Evolutionary conservation across 2,329 filamentous ascomycete species (phyloP).

Genomic region (Anthostomella pinea): DNA sequence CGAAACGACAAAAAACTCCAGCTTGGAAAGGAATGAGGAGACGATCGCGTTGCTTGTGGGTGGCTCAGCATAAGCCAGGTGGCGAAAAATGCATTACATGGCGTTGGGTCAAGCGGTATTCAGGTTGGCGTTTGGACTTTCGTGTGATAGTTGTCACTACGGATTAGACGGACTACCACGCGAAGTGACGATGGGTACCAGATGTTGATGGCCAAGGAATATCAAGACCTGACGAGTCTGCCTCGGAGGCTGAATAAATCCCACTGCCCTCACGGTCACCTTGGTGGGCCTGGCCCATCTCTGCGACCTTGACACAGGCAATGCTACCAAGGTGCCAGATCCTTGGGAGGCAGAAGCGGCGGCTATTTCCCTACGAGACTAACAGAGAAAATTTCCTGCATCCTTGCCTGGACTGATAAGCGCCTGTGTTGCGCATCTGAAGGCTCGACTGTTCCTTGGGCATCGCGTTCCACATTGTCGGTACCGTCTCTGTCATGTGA

Average conservation of each 20-base stretch:
- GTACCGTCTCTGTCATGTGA: not conserved
- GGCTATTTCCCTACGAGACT: too few relatives aligned
- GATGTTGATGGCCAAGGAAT: not conserved
- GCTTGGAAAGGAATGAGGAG: constrained; percentile 32
- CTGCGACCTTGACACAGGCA: not conserved
- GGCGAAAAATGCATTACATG: constrained; percentile 26
- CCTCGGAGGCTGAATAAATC: not conserved
- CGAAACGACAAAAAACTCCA: constrained; percentile 61
- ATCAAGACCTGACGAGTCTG: not conserved
- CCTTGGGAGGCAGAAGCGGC: too few relatives aligned
- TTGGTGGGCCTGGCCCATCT: not conserved
- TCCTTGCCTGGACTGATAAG: too few relatives aligned
- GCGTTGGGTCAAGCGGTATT: constrained; percentile 29
- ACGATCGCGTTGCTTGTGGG: too few relatives aligned
- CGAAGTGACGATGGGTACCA: constrained; percentile 1
- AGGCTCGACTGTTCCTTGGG: too few relatives aligned
- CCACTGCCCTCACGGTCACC: not conserved
- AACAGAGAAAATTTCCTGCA: too few relatives aligned
- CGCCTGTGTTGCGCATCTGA: too few relatives aligned
- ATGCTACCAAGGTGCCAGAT: too few relatives aligned
- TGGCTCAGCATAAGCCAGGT: constrained; percentile 5
- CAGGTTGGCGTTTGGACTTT: constrained; percentile 15
- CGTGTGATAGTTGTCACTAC: constrained; percentile 3
- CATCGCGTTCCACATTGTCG: not conserved
- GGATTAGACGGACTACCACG: constrained; percentile 2